phyloP scores from a whole-genome alignment of 1,284 basidiomycete species.

The Leccinum olivaceoglutinosum region DNA sequence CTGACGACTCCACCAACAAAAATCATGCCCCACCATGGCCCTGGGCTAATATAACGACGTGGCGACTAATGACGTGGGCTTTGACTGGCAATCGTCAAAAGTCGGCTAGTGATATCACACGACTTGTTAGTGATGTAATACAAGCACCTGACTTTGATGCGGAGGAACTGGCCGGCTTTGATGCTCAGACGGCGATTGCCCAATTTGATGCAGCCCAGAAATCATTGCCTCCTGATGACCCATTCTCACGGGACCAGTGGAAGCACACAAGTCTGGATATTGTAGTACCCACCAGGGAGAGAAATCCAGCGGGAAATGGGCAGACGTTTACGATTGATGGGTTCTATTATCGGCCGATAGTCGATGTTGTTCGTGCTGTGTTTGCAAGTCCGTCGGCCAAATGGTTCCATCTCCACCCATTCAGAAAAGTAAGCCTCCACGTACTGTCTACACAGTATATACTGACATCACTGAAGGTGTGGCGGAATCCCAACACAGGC shows the following conservation, averaged over 20 bases:
- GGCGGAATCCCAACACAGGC: neutral
- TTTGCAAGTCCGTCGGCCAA: neutral
- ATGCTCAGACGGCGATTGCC: neutral
- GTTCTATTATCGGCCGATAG: neutral
- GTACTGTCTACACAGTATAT: neutral
- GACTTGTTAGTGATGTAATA: neutral
- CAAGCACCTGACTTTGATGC: neutral
- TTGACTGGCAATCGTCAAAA: neutral
- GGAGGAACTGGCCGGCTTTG: neutral
- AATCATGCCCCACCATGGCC: neutral
- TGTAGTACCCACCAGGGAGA: neutral
- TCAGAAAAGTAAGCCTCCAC: neutral
- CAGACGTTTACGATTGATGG: neutral
- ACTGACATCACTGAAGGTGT: neutral
- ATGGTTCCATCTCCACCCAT: neutral
- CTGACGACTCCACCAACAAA: neutral
- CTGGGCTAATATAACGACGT: conserved; percentile 4
- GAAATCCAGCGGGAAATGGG: neutral
- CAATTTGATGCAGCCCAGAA: conserved; percentile 1
- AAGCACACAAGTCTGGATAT: neutral
- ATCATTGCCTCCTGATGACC: neutral
- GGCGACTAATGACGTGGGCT: conserved; percentile 2
- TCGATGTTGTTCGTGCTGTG: neutral
- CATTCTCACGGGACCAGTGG: neutral
- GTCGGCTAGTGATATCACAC: neutral